phyloP scores from a whole-genome alignment of 345 rosid species.

The Acer yangbiense region DNA sequence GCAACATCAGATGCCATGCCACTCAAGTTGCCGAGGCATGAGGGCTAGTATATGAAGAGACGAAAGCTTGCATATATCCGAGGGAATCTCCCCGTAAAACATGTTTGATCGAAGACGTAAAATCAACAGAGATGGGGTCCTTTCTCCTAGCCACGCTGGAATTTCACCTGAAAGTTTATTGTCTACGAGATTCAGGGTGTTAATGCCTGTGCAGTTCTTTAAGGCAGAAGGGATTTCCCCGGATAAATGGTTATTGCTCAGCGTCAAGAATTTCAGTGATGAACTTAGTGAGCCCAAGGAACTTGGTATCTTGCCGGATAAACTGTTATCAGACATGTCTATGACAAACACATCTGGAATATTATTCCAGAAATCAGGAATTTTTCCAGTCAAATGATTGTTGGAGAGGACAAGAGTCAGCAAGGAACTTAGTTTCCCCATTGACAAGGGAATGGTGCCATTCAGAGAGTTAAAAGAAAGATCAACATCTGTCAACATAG shows the following conservation, averaged over 20 bases:
- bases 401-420: neutral
- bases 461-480: slow-evolving; percentile 15
- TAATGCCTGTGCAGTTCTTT: slow-evolving; percentile 12
- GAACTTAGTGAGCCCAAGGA: neutral
- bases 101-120: slow-evolving; percentile 12
- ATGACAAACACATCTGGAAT: neutral
- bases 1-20: neutral
- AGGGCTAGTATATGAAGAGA: slow-evolving; percentile 21
- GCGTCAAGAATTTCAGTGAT: neutral
- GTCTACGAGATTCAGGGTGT: slow-evolving; percentile 12
- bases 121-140: neutral
- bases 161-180: slow-evolving; percentile 16
- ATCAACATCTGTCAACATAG: slow-evolving; percentile 10
- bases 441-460: slow-evolving; percentile 4
- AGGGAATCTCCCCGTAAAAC: slow-evolving; percentile 7
- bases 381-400: neutral
- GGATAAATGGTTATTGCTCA: slow-evolving; percentile 1
- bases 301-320: neutral
- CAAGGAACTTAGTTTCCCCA: neutral
- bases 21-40: neutral
- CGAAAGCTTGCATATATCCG: neutral
- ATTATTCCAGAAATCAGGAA: slow-evolving; percentile 5
- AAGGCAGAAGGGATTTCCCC: neutral
- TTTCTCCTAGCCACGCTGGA: slow-evolving; percentile 21
- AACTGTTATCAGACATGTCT: slow-evolving; percentile 6